Base-by-base conservation (phyloP, 1,284 basidiomycete species). In the Marasmius fiardii region DNA sequence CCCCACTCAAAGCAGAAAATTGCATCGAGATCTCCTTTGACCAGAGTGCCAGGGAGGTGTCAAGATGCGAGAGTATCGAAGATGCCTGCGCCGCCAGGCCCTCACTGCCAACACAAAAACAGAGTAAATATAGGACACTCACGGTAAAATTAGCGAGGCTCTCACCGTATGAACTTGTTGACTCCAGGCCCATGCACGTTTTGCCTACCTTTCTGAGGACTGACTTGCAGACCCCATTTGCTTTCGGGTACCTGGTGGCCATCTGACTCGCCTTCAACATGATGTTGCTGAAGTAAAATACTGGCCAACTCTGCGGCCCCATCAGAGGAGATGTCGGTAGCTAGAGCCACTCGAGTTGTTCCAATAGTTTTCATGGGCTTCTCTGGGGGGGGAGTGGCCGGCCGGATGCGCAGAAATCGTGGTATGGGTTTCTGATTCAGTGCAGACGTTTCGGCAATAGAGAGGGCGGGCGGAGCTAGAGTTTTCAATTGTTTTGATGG, bases 41-140 rank as follows among this genome's bases (percentile, higher is more conserved):
- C 47, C 47, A 49, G 2, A 49, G 26, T 33, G 47, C 47, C 24
- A 31, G 31, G n/a, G 47, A 49, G 23, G 47, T 49, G 28, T 49
- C 33, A 11, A 49, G n/a, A 26, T 49, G 24, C 14, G 47, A 31
- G 26, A 49, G 31, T 20, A 49, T 20, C 8, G n/a, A 31, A 26
- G 47, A 49, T 33, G 47, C 47, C 18, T 49, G 47, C 14, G 3
- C 47, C 24, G 47, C 47, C 26, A 49, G 31, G 16, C 47, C 47
- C 5, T 26, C 47, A 28, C 31, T 49, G 7, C n/a, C n/a, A n/a
- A 16, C 7, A n/a, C n/a, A 16, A 16, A 41, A 41, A 41, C 14
- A n/a, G 39, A 20, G 20, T 18, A 41, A 41, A 14, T 41, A 41
- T 20, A 31, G 28, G 28, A 31, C 39, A 41, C 39, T 6, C 7